These are phyloP conservation scores for Magnaporthiopsis incrustans DNA, from an alignment of 2,329 filamentous ascomycete genomes.

Conservation along the genomic window DNA sequence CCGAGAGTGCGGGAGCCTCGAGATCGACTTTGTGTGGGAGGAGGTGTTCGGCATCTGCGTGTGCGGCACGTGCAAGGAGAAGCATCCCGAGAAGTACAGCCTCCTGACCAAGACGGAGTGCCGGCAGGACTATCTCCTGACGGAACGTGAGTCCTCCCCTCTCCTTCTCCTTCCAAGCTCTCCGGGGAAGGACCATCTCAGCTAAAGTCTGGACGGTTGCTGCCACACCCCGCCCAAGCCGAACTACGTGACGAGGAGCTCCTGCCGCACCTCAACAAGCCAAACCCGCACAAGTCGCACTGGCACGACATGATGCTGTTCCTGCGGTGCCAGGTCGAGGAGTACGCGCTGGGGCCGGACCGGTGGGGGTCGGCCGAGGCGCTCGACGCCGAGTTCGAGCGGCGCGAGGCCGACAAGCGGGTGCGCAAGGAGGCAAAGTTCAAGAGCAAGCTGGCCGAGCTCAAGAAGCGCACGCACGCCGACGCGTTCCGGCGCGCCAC, in stretches of 20 bases:
- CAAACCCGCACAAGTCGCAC: slow-evolving; percentile 90
- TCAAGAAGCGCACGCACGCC: slow-evolving; percentile 89
- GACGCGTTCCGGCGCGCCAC: slow-evolving; percentile 76
- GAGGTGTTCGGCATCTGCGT: slow-evolving; percentile 71
- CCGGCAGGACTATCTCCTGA: slow-evolving; percentile 88
- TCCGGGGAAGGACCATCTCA: too few relatives aligned
- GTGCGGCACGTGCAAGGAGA: slow-evolving; percentile 82
- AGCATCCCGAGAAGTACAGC: slow-evolving; percentile 84
- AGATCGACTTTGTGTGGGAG: slow-evolving; percentile 94
- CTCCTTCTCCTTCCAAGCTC: background rate
- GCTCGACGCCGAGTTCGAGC: slow-evolving; percentile 81
- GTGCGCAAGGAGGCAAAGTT: slow-evolving; percentile 85
- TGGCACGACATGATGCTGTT: slow-evolving; percentile 99
- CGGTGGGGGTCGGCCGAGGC: slow-evolving; percentile 89
- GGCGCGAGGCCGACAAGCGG: slow-evolving; percentile 72
- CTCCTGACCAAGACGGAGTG: slow-evolving; percentile 95
- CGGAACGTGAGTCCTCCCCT: slow-evolving; percentile 58
- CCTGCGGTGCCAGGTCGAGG: slow-evolving; percentile 86
- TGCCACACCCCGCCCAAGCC: slow-evolving; percentile 40
- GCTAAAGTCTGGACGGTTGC: background rate
- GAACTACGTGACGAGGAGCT: slow-evolving; percentile 86
- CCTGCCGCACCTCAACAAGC: slow-evolving; percentile 77
- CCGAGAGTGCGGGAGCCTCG: slow-evolving; percentile 70
- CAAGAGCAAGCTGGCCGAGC: slow-evolving; percentile 74
- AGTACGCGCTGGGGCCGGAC: slow-evolving; percentile 69